Evolutionary conservation across 805 yeast genomes (phyloP).

Genomic region (Jamesozyma lodderae): DNA sequence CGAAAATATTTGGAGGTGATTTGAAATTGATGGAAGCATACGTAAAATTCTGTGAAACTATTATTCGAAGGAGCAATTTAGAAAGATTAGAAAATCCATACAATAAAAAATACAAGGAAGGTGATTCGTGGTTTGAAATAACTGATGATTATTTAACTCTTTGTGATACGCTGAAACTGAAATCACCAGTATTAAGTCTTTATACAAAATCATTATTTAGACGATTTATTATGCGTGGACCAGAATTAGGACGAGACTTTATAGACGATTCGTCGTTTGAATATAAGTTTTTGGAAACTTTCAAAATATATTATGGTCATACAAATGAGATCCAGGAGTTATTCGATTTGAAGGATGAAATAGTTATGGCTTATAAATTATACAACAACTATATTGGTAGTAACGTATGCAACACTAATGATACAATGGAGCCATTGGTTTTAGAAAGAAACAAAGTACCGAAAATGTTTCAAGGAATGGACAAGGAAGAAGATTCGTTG

Average conservation of each 20-base stretch:
- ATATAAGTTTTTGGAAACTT: background rate
- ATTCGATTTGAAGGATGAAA: background rate
- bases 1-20: background rate
- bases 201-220: constrained; percentile 12
- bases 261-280: background rate
- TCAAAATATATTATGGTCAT: background rate
- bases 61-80: background rate
- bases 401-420: background rate
- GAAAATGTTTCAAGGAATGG: constrained; percentile 7
- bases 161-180: background rate
- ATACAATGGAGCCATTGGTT: constrained; percentile 10
- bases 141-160: background rate
- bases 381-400: constrained; percentile 1
- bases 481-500: constrained; percentile 2
- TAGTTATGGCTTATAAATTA: constrained; percentile 1
- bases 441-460: constrained; percentile 21
- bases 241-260: background rate
- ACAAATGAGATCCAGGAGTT: background rate
- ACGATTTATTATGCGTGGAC: constrained; percentile 11
- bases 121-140: no score
- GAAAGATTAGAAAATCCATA: no score
- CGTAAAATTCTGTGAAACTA: background rate
- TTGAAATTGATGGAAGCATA: background rate
- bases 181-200: constrained; percentile 5
- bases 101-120: no score